Percentiles rank a stretch among this genome's conserved stretches.
Evolutionary conservation across 805 yeast genomes (phyloP).

Genomic region (Metschnikowia anglica): DNA sequence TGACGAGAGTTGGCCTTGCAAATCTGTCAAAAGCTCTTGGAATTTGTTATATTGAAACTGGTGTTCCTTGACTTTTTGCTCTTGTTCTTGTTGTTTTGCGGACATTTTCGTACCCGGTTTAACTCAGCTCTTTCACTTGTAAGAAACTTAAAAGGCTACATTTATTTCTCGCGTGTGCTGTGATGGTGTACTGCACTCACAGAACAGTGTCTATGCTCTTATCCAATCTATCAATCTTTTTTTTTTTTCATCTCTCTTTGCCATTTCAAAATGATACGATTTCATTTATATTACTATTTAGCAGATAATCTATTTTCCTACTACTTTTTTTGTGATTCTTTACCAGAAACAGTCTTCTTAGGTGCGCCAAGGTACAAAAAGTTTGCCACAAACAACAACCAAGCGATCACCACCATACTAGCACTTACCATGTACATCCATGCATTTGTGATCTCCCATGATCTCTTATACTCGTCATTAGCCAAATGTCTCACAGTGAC

Average conservation of each 20-base stretch:
- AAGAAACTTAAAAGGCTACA: background rate
- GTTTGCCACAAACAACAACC: conserved; percentile 73
- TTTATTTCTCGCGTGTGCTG: conserved; percentile 1
- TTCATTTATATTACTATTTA: background rate
- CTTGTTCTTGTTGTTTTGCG: conserved; percentile 22
- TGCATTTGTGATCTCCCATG: conserved; percentile 89
- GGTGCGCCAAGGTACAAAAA: conserved; percentile 47
- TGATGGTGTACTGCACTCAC: conserved; percentile 6
- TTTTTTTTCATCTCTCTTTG: background rate
- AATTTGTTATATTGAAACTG: conserved; percentile 42
- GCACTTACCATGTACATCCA: conserved; percentile 87
- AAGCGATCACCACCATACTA: conserved; percentile 63
- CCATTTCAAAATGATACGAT: too few relatives aligned
- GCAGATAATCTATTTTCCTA: background rate
- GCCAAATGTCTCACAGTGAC: conserved; percentile 92
- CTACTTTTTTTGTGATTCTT: background rate
- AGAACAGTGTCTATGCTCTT: too few relatives aligned
- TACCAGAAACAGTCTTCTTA: conserved; percentile 4
- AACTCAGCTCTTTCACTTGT: background rate
- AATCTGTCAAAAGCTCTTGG: conserved; percentile 39
- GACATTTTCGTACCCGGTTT: conserved; percentile 13
- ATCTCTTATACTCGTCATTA: conserved; percentile 89
- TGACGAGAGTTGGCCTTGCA: conserved; percentile 38
- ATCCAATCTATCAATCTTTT: background rate
- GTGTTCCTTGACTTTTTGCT: conserved; percentile 40